These are phyloP conservation scores for Euphorbia lathyris DNA, from an alignment of 345 rosid species.

Conservation along the genomic window DNA sequence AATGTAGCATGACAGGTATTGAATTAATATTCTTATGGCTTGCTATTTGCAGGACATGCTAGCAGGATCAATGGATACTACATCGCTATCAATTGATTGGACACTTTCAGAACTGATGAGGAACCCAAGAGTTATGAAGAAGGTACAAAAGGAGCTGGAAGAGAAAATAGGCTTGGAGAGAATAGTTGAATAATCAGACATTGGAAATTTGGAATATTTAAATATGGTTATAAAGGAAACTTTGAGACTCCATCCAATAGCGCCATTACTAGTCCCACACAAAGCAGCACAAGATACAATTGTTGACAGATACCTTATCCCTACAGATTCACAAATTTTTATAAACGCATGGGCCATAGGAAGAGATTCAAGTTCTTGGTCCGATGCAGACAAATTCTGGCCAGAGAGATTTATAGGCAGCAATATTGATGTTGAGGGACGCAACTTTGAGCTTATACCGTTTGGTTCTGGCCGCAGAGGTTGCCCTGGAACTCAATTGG, in stretches of 20 bases:
- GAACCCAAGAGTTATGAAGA: conserved; percentile 30
- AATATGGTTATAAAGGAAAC: conserved; percentile 47
- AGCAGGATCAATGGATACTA: conserved; percentile 21
- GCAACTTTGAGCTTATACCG: conserved; percentile 42
- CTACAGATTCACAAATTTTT: conserved; percentile 28
- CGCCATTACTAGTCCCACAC: conserved; percentile 35
- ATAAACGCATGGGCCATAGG: conserved; percentile 45
- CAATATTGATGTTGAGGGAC: conserved; percentile 31
- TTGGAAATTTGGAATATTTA: conserved; percentile 29
- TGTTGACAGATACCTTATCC: conserved; percentile 30
- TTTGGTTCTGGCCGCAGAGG: conserved; percentile 44
- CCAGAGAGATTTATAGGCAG: conserved; percentile 43
- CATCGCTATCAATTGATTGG: conserved; percentile 23
- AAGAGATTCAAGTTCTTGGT: conserved; percentile 35
- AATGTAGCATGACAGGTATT: too few relatives aligned
- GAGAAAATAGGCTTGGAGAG: conserved; percentile 34
- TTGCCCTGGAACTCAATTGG: conserved; percentile 44
- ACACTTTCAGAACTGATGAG: conserved; percentile 20
- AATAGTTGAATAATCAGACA: conserved; percentile 44
- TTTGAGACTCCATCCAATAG: conserved; percentile 44
- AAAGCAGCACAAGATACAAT: conserved; percentile 30
- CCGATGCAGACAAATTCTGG: conserved; percentile 31
- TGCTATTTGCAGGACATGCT: conserved; percentile 18
- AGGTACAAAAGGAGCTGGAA: conserved; percentile 40
- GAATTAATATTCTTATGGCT: too few relatives aligned